These are phyloP conservation scores for Globisporangium polare DNA, from an alignment of 352 stramenopile species.

Conservation along the genomic window DNA sequence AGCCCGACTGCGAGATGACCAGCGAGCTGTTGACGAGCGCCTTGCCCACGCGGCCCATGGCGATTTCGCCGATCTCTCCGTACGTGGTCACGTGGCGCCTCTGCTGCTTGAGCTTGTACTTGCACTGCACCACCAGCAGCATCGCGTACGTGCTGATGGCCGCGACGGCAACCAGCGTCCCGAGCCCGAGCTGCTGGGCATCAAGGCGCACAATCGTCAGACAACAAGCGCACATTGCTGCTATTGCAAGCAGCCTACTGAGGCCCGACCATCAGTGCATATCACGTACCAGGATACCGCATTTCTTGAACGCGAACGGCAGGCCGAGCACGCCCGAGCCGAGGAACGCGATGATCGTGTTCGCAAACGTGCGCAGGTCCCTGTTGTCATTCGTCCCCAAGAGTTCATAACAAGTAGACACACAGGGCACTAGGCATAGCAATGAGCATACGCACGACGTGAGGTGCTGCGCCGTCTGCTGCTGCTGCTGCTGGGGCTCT, in stretches of 20 bases:
- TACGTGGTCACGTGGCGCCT: constrained; percentile 63
- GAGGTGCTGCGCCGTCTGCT: constrained; percentile 23
- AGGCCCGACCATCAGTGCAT: too few species aligned
- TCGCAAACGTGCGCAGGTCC: constrained; percentile 63
- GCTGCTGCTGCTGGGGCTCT: constrained; percentile 17
- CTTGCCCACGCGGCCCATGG: constrained; percentile 65
- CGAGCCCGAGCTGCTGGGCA: constrained; percentile 43
- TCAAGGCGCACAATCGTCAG: not conserved
- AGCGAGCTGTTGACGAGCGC: constrained; percentile 81
- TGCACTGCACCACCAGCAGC: constrained; percentile 76
- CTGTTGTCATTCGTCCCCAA: constrained; percentile 12
- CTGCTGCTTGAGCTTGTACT: constrained; percentile 64
- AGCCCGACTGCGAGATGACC: constrained; percentile 85
- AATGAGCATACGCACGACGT: constrained; percentile 29
- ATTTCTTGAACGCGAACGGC: constrained; percentile 87
- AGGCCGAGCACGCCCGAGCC: constrained; percentile 88
- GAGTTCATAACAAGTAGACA: too few species aligned
- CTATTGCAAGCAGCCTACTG: too few species aligned
- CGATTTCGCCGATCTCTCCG: constrained; percentile 80
- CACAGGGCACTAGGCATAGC: not conserved
- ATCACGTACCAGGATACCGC: constrained; percentile 70
- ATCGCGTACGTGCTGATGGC: constrained; percentile 66
- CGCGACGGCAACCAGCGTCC: constrained; percentile 48
- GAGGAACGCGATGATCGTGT: constrained; percentile 90
- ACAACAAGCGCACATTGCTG: not conserved